Evolutionary conservation across 2,329 filamentous ascomycete genomes (phyloP), one percentile per base, ranked within the genome.

Genomic region (Lecanicillium sp.): DNA sequence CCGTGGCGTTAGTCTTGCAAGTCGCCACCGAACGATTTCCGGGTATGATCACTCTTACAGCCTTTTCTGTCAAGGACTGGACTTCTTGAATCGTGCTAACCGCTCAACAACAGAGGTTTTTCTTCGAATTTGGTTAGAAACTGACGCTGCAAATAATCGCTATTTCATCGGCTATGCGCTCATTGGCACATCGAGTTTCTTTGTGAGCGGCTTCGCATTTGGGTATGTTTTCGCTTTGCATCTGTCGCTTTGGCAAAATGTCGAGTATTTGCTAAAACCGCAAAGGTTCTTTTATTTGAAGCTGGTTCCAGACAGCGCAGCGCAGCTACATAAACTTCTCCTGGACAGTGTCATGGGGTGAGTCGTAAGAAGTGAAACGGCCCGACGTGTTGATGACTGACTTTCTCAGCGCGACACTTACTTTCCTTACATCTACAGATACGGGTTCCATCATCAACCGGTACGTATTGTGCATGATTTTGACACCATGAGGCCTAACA

Each of bases 401-500:
- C 13, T 8, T 9, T 33, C 13, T 7, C 4, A 13, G 9, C 14
- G 12, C 9, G 30, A 28, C n/a, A 32, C 36, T 9, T 32, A 33
- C 17, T 32, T 39, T 18, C 29, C 29, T 39, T 20, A 17, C 29
- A n/a, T 29, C 30, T 15, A 25, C 37, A 3, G 31, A 39, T 12
- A 20, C 29, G 9, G 39, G 30, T 12, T 22, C 19, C 9, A 37
- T 19, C n/a, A 13, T 31, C 27, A 35, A 39, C 14, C n/a, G 29
- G 14, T 25, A 31, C 15, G 35, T 12, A 16, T 7, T 19, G 8
- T 8, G 38, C 43, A 44, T 12, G 37, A 27, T 2, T 51, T 45
- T 50, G 17, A 43, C 34, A 3, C 48, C 48, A 15, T 40, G 37
- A 3, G 43, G 41, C 5, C 5, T 2, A 29, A 11, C 6, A 6